Conservation (phyloP, 2,329 filamentous ascomycete species). For the Ophiostoma populinum region DNA sequence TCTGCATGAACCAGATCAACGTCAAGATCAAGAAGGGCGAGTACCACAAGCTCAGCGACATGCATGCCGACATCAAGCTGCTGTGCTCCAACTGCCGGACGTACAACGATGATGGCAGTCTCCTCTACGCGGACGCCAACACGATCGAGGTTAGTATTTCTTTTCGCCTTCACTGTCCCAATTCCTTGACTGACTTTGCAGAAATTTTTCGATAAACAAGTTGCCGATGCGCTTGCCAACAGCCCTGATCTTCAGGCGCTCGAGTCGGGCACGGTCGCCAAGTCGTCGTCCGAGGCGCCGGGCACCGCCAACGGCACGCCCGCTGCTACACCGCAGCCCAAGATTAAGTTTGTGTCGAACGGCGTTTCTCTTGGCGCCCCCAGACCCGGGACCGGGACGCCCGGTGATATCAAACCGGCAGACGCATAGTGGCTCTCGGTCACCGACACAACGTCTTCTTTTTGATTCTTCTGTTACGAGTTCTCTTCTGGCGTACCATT, state of each 20-base stretch:
- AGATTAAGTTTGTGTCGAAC: conserved; percentile 15
- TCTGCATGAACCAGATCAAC: conserved; percentile 90
- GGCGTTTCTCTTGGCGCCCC: no score
- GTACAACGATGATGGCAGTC: conserved; percentile 90
- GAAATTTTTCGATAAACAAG: conserved; percentile 38
- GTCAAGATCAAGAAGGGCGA: conserved; percentile 93
- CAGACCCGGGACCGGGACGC: conserved; percentile 1
- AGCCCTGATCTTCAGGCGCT: conserved; percentile 15
- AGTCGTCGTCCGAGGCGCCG: conserved; percentile 25
- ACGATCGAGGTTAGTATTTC: conserved; percentile 65
- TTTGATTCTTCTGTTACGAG: no score
- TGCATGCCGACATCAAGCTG: conserved; percentile 66
- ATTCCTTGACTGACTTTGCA: conserved; percentile 15
- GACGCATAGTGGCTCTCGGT: conserved; percentile 4
- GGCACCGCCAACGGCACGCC: conserved; percentile 17
- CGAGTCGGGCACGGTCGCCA: conserved; percentile 13
- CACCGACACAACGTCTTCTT: no score
- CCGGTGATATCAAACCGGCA: conserved; percentile 5
- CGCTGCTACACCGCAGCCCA: conserved; percentile 9
- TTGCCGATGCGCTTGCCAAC: conserved; percentile 21
- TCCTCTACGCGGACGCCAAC: conserved; percentile 83
- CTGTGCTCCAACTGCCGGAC: conserved; percentile 84
- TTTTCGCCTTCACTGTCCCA: not conserved
- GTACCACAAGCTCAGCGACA: conserved; percentile 64
- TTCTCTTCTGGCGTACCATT: no score